Conservation (phyloP, 306 rosid species). For the Acacia crassicarpa region DNA sequence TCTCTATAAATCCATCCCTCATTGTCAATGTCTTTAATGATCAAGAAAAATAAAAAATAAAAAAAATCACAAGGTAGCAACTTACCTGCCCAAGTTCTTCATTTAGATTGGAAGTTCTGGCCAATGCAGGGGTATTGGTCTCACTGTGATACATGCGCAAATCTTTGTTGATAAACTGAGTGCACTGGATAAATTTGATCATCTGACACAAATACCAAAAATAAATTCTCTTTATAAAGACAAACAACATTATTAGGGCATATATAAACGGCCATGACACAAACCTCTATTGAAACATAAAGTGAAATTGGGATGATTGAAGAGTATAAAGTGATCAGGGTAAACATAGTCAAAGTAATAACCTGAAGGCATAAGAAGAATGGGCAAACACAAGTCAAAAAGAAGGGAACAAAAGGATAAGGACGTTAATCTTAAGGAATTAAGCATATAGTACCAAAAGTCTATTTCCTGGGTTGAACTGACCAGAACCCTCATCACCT, state of each 20-base stretch:
- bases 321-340: constrained; percentile 89
- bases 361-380: constrained; percentile 59
- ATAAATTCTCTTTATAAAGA: constrained; percentile 23
- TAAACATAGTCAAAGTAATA: constrained; percentile 84
- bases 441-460: constrained; percentile 61
- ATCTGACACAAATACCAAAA: constrained; percentile 56
- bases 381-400: constrained; percentile 29
- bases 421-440: constrained; percentile 22
- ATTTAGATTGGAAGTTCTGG: constrained; percentile 96
- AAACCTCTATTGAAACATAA: constrained; percentile 95
- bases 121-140: constrained; percentile 92
- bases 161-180: constrained; percentile 96
- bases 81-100: constrained; percentile 99
- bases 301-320: constrained; percentile 97
- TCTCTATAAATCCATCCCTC: constrained; percentile 2
- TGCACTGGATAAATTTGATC: constrained; percentile 93
- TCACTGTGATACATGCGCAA: constrained; percentile 84
- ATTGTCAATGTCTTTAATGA: background rate
- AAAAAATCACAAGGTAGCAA: background rate
- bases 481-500: constrained; percentile 54
- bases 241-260: constrained; percentile 12
- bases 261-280: constrained; percentile 35
- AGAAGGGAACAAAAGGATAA: constrained; percentile 13
- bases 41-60: constrained; percentile 1
- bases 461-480: constrained; percentile 80